Evolutionary conservation across 2,329 filamentous ascomycete species (phyloP), one percentile per base, ranked within the genome.

Genomic region (Aspergillus sp.): DNA sequence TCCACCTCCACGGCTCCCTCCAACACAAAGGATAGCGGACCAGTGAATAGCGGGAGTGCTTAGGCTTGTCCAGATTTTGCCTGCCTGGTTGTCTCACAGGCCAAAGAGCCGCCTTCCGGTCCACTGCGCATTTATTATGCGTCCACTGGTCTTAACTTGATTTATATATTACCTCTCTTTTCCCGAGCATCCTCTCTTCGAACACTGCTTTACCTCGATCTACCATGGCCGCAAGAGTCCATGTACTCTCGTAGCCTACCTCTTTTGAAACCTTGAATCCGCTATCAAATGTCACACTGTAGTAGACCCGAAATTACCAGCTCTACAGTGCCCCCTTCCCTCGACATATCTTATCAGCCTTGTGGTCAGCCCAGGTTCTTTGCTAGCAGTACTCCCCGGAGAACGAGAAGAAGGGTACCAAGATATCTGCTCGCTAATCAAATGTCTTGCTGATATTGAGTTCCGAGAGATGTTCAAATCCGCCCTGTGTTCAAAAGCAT

Each of bases 401-500:
- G 9, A 41, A 7, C 27, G 27, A 30, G 22, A 33, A 9, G 33
- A 19, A 39, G 17, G 15, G 13, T 41, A 17, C 37, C 12, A 17
- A 24, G 20, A 30, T 27, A 17, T 46, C 40, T 51, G 19, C 34
- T 30, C 41, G 30, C 42, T 27, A 8, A 13, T 52, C 20, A n/a
- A 22, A 24, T 51, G 15, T 7, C 34, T 55, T 33, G 20, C 24
- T 22, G 41, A 54, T 51, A 15, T 44, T 30, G 50, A n/a, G 34
- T 37, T n/a, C 34, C 47, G 48, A 59, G 56, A 47, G 46, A 65
- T 67, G 59, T 60, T 59, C 48, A 20, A 50, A 40, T 57, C 39
- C 54, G 33, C 60, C 20, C 46, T 67, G 56, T 56, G 53, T 57
- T 51, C 60, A 65, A 55, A 61, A 64, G 52, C 53, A 66, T 65